Evolutionary conservation across 2,329 filamentous ascomycete genomes (phyloP), one percentile per base, ranked within the genome.

Genomic region (Aspergillus sp.): DNA sequence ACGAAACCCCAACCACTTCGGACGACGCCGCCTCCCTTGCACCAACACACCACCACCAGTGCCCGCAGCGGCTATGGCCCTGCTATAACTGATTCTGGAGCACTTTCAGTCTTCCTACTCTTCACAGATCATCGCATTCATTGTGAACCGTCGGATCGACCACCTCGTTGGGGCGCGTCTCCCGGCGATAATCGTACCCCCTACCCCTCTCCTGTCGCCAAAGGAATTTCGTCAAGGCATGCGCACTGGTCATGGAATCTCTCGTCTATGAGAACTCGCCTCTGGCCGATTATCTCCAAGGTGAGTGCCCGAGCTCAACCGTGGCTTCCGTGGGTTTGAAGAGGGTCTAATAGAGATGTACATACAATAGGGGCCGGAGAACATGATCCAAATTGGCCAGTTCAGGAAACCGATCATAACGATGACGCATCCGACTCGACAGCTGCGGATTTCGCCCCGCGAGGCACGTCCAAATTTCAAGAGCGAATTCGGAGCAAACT

Each of bases 261-360:
- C 81, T 96, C 65, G 84, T 96, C 63, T 89, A 88, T 75, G 84
- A 94, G 76, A 86, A 91, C 76, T 89, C 89, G 70, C 92, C 92
- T 64, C 81, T 96, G 74, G 91, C 90, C 69, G 85, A 89, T 66
- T 94, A 94, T 76, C 84, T 96, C 63, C 87, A 92, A 84, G 91
- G 92, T 94, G 74, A 65, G 79, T 73, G 51, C 44, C 14, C 17
- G 41, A 53, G 35, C 13, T 16, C 17, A 3, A 19, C 22, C 22
- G 17, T 50, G 17, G 47, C 9, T 17, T 16, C 13, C 26, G 4
- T 30, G 46, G 22, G 14, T 26, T 13, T 19, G 26, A 13, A 32
- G 20, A 43, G 38, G 14, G 16, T 53, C 48, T 55, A 58, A 49
- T 51, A 47, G 19, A 24, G n/a, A 19, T 55, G 47, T 30, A 58